Evolutionary conservation across 2,329 filamentous ascomycete species (phyloP).

Genomic region (Penicillium crustosum): DNA sequence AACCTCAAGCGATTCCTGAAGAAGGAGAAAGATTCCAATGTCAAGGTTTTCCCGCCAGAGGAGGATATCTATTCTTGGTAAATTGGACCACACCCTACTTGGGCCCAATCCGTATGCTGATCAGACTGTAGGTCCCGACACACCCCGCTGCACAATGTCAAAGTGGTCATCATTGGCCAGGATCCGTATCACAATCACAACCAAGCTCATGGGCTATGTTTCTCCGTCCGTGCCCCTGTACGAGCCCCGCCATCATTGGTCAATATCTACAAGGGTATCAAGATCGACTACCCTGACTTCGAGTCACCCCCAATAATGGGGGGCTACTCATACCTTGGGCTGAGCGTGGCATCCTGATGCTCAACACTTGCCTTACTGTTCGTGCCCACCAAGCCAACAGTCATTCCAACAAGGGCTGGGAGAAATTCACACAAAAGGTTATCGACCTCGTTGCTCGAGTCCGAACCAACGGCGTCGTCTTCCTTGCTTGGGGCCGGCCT

Average conservation of each 20-base stretch:
- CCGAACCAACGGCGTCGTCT: conserved; percentile 80
- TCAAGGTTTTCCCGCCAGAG: conserved; percentile 81
- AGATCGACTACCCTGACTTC: conserved; percentile 85
- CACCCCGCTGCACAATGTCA: conserved; percentile 83
- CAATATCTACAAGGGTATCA: conserved; percentile 89
- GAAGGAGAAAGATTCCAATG: conserved; percentile 69
- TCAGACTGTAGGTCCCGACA: conserved; percentile 76
- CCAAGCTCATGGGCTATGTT: conserved; percentile 94
- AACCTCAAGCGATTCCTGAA: conserved; percentile 84
- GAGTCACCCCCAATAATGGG: conserved; percentile 70
- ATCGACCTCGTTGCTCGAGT: conserved; percentile 83
- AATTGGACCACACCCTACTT: conserved; percentile 19
- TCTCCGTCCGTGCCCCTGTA: conserved; percentile 88
- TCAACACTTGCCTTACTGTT: conserved; percentile 95
- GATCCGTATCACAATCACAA: conserved; percentile 96
- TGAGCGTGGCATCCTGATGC: conserved; percentile 83
- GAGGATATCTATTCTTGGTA: conserved; percentile 95
- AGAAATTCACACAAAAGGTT: conserved; percentile 84
- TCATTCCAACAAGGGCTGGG: conserved; percentile 86
- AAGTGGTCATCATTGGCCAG: conserved; percentile 90
- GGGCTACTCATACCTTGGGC: conserved; percentile 93
- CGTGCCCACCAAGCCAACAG: conserved; percentile 84
- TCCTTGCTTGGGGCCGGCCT: conserved; percentile 88
- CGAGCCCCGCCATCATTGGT: conserved; percentile 82
- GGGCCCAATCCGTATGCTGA: conserved; percentile 16